These are phyloP conservation scores for Parasitella parasitica DNA, from an alignment of 371 early-diverging fungal species.

Conservation along the genomic window DNA sequence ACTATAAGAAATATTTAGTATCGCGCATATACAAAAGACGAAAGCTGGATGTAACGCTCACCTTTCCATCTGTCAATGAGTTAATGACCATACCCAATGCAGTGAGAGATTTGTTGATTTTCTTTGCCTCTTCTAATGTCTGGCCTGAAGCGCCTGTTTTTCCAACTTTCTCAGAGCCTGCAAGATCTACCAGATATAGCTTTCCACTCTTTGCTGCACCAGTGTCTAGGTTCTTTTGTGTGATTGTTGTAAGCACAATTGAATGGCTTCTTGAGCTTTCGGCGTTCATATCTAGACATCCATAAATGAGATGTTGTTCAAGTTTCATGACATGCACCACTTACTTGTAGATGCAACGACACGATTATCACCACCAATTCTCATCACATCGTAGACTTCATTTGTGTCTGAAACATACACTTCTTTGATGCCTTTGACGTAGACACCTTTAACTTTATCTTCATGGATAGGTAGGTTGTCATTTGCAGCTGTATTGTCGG, in stretches of 20 bases:
- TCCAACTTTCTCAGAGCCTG: constrained; percentile 98
- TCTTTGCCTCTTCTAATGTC: constrained; percentile 99
- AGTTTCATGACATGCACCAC: neutral
- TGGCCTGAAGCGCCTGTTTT: constrained; percentile 99
- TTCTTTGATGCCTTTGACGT: constrained; percentile 94
- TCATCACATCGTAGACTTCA: constrained; percentile 95
- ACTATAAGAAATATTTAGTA: constrained; percentile 49
- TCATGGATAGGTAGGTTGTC: constrained; percentile 95
- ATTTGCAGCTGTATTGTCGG: constrained; percentile 57
- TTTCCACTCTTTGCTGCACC: constrained; percentile 90
- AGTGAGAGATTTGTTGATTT: constrained; percentile 98
- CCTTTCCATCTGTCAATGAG: constrained; percentile 89
- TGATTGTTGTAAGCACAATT: constrained; percentile 93
- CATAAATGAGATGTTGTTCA: too few species aligned
- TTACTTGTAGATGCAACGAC: constrained; percentile 91
- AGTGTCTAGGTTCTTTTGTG: constrained; percentile 88
- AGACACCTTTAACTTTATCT: constrained; percentile 92
- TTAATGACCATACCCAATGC: constrained; percentile 90
- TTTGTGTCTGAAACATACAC: constrained; percentile 90
- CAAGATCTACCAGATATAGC: constrained; percentile 97
- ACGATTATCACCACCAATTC: constrained; percentile 85
- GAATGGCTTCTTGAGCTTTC: constrained; percentile 97
- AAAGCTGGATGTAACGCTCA: constrained; percentile 26
- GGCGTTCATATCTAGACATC: constrained; percentile 89
- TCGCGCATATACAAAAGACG: neutral